Base-by-base conservation (phyloP, 78 protist genomes). In the Anaeramoeba flamelloides region DNA sequence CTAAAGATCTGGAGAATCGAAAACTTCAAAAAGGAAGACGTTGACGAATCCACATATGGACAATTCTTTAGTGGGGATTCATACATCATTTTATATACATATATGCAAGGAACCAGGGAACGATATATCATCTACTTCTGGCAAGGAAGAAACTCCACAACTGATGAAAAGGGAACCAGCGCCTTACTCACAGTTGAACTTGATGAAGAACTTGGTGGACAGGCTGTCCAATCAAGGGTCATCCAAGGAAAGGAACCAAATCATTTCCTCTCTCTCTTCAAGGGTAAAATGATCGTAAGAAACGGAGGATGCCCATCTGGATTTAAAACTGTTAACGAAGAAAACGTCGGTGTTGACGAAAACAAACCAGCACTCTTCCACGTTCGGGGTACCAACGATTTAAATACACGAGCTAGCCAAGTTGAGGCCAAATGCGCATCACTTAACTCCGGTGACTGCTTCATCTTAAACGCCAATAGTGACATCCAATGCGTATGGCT, bases 371-470 rank as follows among this genome's bases (percentile, higher is more conserved):
- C 79, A n/a, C 86, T 86, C 38, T 86, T 53, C 83, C 89, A 86
- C 65, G 85, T 86, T 33, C 8, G 39, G 38, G 89, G 89, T 69
- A 36, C 41, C 36, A 0, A 31, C 37, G 0, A 8, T 17, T 33
- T 0, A 30, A 0, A 0, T 64, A 82, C 84, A 12, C 1, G 81
- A 17, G 86, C 84, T 12, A 77, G 32, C 2, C 86, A 83, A 69
- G 83, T 76, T 1, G 77, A 81, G n/a, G n/a, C n/a, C n/a, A n/a
- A n/a, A n/a, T n/a, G n/a, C n/a, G n/a, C n/a, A n/a, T n/a, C 81
- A 32, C 84, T 88, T 65, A 85, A 85, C 86, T 64, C 84, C 17
- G 79, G 83, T 38, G 91, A 88, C 77, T 8, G 76, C 40, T 87
- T 84, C 53, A 78, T 83, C 37, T n/a, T n/a, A n/a, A n/a, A n/a